Base-by-base conservation (phyloP, 163 green algal genomes). In the Scenedesmus sp. region DNA sequence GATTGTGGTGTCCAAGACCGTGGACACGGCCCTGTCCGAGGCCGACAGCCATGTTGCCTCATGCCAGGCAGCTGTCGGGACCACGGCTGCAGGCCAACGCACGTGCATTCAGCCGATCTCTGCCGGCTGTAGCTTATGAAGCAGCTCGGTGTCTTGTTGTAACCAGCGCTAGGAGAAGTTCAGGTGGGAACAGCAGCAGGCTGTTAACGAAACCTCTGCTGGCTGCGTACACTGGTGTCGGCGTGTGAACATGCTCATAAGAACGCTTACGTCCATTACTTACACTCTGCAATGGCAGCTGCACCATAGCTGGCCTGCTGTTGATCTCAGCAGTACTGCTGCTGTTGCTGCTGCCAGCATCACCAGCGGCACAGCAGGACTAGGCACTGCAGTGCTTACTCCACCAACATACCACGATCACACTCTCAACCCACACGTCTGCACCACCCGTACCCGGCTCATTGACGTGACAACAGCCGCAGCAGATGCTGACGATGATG, bases 91-190 rank as follows among this genome's bases (percentile, higher is more conserved):
- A 53, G 37, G n/a, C 12, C 2, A 65, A 59, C n/a, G 24, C 24
- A 61, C 24, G 33, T 70, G 59, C 82, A 88, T 81, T 81, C 18
- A 81, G 72, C 72, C n/a, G 72, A 81, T 46, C 72, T 49, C 18
- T 46, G 13, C 24, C 33, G 10, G 24, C 40, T 42, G 16, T 51
- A 68, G 9, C 49, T 53, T 30, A 44, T n/a, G 81, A 49, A 35
- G 33, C 49, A 26, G 37, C 2, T 26, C 42, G 82, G 35, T 53
- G 82, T 87, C 82, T 35, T 56, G 35, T 78, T 42, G 51, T 68
- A 40, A 35, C 53, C 33, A 76, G 42, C 35, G 82, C 82, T 18
- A 76, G 82, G 33, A 43, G 35, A 42, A 87, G 82, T 40, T 56
- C 82, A 87, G 53, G 82, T 87, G 65, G 40, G 65, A 76, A 37